These are phyloP conservation scores for Yamadazyma oceani DNA, from an alignment of 1,139 yeast species.

Conservation along the genomic window DNA sequence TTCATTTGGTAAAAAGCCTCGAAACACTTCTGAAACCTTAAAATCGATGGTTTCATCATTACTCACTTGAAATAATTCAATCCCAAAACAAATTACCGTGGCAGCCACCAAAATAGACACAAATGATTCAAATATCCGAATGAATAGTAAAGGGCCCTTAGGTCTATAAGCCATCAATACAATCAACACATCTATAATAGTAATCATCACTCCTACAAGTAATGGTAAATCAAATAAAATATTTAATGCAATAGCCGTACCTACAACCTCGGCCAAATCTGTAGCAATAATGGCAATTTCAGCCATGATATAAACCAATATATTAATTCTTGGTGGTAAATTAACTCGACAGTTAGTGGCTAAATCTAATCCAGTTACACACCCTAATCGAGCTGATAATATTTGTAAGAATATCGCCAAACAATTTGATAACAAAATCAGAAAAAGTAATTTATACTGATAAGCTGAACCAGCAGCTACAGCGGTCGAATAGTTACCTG, in stretches of 20 bases:
- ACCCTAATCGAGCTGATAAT: slow-evolving; percentile 80
- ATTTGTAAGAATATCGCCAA: slow-evolving; percentile 87
- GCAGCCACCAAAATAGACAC: slow-evolving; percentile 76
- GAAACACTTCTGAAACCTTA: slow-evolving; percentile 52
- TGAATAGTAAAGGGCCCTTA: slow-evolving; percentile 75
- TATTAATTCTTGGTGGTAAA: slow-evolving; percentile 60
- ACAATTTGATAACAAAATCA: slow-evolving; percentile 76
- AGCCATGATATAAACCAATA: slow-evolving; percentile 67
- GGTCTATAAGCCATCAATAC: slow-evolving; percentile 89
- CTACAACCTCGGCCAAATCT: slow-evolving; percentile 91
- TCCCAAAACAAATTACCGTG: slow-evolving; percentile 81
- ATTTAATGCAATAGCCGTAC: slow-evolving; percentile 87
- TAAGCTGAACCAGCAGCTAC: slow-evolving; percentile 92
- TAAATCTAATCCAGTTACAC: slow-evolving; percentile 86
- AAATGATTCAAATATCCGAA: slow-evolving; percentile 79
- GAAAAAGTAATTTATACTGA: slow-evolving; percentile 78
- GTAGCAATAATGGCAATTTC: slow-evolving; percentile 91
- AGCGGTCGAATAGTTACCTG: slow-evolving; percentile 95
- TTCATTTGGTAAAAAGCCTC: slow-evolving; percentile 78
- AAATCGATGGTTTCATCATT: slow-evolving; percentile 51
- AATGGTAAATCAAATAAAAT: slow-evolving; percentile 79
- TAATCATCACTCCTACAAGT: slow-evolving; percentile 73
- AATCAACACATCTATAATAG: slow-evolving; percentile 80
- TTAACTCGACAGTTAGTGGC: slow-evolving; percentile 85
- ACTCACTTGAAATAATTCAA: slow-evolving; percentile 73